These are phyloP conservation scores for Zymoseptoria passerinii DNA, from an alignment of 2,329 filamentous ascomycete species.

Conservation along the genomic window DNA sequence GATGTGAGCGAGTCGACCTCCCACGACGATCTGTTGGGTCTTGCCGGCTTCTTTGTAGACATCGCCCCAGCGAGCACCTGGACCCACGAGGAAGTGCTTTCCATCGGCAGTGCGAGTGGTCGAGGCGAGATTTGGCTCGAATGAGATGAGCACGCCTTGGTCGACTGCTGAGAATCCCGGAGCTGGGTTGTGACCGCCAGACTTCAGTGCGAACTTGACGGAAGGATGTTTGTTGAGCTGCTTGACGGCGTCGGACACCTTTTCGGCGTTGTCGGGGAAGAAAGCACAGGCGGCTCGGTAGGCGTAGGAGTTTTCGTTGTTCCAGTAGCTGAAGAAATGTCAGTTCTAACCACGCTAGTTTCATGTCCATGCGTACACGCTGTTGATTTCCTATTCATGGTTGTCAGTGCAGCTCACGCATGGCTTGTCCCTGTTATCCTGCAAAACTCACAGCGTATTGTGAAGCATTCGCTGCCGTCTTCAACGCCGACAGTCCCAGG, in stretches of 20 bases:
- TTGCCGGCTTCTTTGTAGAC: constrained; percentile 13
- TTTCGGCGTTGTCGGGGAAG: constrained; percentile 40
- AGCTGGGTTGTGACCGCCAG: constrained; percentile 43
- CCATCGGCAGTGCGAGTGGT: constrained; percentile 27
- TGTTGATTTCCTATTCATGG: constrained; percentile 9
- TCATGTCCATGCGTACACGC: not conserved
- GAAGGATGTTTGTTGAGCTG: constrained; percentile 40
- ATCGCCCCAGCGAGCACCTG: constrained; percentile 16
- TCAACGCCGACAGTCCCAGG: constrained; percentile 6
- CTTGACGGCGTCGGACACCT: constrained; percentile 47
- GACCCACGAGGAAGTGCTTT: constrained; percentile 12
- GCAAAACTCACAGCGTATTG: constrained; percentile 4
- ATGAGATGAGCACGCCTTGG: constrained; percentile 37
- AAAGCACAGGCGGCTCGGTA: constrained; percentile 25
- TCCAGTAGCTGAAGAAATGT: constrained; percentile 11
- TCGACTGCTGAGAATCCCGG: constrained; percentile 40
- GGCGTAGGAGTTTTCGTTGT: constrained; percentile 16
- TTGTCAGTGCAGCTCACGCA: not conserved
- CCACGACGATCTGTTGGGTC: constrained; percentile 14
- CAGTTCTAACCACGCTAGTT: no score
- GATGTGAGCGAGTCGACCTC: constrained; percentile 11
- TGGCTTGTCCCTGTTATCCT: not conserved
- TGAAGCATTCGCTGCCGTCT: constrained; percentile 9
- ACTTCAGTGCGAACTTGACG: constrained; percentile 48
- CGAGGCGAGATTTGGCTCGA: constrained; percentile 35